Evolutionary conservation across 306 rosid genomes (phyloP).

Genomic region (Urtica urens): DNA sequence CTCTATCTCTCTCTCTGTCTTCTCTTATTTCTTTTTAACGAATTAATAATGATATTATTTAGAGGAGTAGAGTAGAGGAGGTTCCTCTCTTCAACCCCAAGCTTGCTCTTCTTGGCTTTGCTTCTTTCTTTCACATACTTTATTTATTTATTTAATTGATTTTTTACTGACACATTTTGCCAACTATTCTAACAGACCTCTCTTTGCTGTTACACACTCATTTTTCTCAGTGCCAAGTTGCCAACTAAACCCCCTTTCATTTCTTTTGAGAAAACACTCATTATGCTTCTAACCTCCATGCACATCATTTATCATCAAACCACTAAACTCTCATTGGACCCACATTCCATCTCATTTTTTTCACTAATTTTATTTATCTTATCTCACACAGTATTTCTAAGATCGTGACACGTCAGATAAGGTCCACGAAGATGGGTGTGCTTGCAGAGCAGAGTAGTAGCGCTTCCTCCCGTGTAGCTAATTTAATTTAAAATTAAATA

Average conservation of each 20-base stretch:
- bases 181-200: slow-evolving; percentile 60
- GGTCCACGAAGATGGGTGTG: not conserved
- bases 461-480: slow-evolving; percentile 1
- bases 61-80: slow-evolving; percentile 31
- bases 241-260: slow-evolving; percentile 43
- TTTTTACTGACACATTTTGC: slow-evolving; percentile 90
- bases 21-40: not conserved
- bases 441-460: slow-evolving; percentile 14
- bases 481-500: slow-evolving; percentile 21
- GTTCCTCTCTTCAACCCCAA: slow-evolving; percentile 93
- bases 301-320: slow-evolving; percentile 25
- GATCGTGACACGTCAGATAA: slow-evolving; percentile 10
- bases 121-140: slow-evolving; percentile 45
- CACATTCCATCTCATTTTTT: not conserved
- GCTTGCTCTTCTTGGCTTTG: slow-evolving; percentile 37
- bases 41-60: not conserved
- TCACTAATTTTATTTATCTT: not conserved
- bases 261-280: slow-evolving; percentile 37
- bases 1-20: slow-evolving; percentile 3
- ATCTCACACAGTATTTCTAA: slow-evolving; percentile 1
- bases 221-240: slow-evolving; percentile 64
- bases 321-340: slow-evolving; percentile 13
- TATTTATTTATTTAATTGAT: slow-evolving; percentile 6
- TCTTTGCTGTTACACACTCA: slow-evolving; percentile 81
- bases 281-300: slow-evolving; percentile 57